Percentiles rank a stretch among this genome's conserved stretches.
phyloP scores from a whole-genome alignment of 257 asterid genomes.

The Cordia subcordata region DNA sequence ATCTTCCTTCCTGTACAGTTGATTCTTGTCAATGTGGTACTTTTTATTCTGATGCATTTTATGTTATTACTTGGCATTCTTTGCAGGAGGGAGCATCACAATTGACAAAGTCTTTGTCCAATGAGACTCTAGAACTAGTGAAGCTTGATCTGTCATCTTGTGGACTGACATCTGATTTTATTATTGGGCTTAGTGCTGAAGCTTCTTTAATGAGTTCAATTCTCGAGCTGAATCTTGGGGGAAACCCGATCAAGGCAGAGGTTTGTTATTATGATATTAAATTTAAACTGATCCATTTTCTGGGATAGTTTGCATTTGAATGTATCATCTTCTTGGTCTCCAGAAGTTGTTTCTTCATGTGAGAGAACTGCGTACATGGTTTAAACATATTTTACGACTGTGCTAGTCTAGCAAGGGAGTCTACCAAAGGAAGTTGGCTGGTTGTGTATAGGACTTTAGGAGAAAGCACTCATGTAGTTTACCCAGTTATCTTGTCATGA shows the following conservation, averaged over 20 bases:
- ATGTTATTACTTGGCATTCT: conserved; percentile 13
- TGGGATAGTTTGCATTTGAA: no score
- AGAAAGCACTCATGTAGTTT: no score
- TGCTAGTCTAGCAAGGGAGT: no score
- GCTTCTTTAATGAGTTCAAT: conserved; percentile 42
- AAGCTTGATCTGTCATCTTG: conserved; percentile 79
- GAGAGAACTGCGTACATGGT: no score
- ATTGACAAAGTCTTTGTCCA: conserved; percentile 63
- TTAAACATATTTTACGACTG: no score
- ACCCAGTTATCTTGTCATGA: no score
- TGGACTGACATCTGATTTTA: conserved; percentile 49
- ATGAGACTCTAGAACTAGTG: conserved; percentile 58
- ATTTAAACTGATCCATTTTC: not conserved
- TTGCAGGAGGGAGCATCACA: conserved; percentile 74
- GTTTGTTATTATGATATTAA: conserved; percentile 29
- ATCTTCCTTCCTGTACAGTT: conserved; percentile 7
- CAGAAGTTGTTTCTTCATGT: no score
- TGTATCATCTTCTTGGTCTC: no score
- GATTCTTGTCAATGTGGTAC: conserved; percentile 5
- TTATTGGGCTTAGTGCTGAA: conserved; percentile 47
- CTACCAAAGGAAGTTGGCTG: no score
- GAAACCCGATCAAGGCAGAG: conserved; percentile 73
- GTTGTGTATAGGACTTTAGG: no score
- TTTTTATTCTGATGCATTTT: conserved; percentile 11
- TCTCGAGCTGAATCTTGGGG: conserved; percentile 80